A percentile compares a stretch with the other conserved stretches of the same genome.
Conservation (phyloP, 306 rosid species). For the Medicago ruthenica region DNA sequence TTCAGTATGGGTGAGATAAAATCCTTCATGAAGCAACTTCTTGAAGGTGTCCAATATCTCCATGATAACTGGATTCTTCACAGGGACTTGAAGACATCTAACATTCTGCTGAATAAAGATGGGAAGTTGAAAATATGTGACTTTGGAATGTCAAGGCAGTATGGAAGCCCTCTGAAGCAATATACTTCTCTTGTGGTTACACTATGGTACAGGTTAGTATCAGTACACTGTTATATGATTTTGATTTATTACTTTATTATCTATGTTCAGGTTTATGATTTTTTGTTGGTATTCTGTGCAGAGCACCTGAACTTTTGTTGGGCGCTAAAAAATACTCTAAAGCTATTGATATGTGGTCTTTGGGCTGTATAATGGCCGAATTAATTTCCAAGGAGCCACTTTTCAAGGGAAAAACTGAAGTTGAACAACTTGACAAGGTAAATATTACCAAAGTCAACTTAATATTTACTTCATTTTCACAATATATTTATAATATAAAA, state of each 20-base stretch:
- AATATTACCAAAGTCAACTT: background rate
- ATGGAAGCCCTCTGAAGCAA: conserved; percentile 85
- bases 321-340: conserved; percentile 86
- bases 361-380: conserved; percentile 97
- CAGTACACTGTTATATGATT: background rate
- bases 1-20: conserved; percentile 81
- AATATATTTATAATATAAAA: background rate
- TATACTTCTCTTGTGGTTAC: conserved; percentile 92
- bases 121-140: conserved; percentile 91
- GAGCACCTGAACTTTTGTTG: conserved; percentile 90
- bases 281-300: conserved; percentile 40
- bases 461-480: background rate
- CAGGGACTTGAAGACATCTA: conserved; percentile 92
- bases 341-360: conserved; percentile 97
- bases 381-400: conserved; percentile 77
- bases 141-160: conserved; percentile 92
- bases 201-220: conserved; percentile 87
- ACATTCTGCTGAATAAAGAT: conserved; percentile 73
- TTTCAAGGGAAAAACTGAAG: conserved; percentile 79
- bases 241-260: conserved; percentile 18
- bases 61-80: conserved; percentile 97
- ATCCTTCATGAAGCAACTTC: conserved; percentile 69
- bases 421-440: conserved; percentile 89
- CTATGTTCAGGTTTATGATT: background rate
- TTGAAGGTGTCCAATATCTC: conserved; percentile 87